Conservation (phyloP, 257 asterid species). For the Scutellaria baicalensis region DNA sequence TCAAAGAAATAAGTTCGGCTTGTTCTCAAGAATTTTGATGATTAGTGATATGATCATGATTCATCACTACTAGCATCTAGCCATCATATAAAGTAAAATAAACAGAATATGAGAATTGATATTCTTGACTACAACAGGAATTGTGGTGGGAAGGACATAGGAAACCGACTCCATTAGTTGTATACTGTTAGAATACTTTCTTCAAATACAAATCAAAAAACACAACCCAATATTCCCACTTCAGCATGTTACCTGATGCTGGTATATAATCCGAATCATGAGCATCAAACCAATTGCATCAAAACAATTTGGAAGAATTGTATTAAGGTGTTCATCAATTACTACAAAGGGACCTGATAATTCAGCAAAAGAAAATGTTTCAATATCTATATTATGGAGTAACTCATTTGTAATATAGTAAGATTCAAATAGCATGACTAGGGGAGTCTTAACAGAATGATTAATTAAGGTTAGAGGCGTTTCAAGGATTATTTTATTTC, state of each 20-base stretch:
- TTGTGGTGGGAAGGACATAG: background rate
- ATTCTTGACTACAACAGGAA: background rate
- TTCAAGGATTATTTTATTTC: too few relatives aligned
- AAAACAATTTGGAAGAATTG: conserved; percentile 77
- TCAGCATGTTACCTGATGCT: conserved; percentile 74
- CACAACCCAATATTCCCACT: background rate
- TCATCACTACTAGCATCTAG: background rate
- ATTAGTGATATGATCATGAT: background rate
- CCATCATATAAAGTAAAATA: too few relatives aligned
- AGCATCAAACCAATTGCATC: conserved; percentile 99
- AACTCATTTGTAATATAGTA: background rate
- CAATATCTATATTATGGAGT: conserved; percentile 6
- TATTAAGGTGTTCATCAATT: conserved; percentile 80
- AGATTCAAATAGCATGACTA: background rate
- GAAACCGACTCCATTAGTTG: background rate
- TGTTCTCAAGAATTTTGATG: background rate
- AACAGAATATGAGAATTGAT: conserved; percentile 1
- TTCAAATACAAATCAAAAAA: background rate
- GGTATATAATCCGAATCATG: conserved; percentile 96
- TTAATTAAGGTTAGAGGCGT: too few relatives aligned
- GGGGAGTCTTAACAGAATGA: too few relatives aligned
- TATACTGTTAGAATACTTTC: background rate
- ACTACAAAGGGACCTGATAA: conserved; percentile 82
- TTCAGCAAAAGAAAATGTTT: conserved; percentile 25
- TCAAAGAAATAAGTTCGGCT: background rate